These are phyloP conservation scores for Globisporangium nagaii DNA, from an alignment of 352 stramenopile species.

Conservation along the genomic window DNA sequence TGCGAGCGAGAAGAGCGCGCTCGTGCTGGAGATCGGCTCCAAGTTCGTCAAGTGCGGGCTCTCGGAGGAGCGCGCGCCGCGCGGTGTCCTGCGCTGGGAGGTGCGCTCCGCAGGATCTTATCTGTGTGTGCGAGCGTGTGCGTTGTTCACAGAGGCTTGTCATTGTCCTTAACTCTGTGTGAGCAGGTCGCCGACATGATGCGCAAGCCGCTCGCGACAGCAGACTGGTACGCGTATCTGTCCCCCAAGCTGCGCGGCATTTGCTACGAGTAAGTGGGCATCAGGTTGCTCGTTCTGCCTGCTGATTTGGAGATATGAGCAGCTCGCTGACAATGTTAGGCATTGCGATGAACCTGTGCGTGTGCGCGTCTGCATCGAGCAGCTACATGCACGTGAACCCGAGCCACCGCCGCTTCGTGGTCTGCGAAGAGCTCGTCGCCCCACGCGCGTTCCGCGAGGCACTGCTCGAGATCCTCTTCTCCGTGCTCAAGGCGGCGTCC, in stretches of 20 bases:
- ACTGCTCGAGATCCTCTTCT: slow-evolving; percentile 58
- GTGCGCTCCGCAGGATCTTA: slow-evolving; percentile 16
- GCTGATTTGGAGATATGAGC: too few relatives aligned
- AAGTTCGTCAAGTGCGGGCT: slow-evolving; percentile 68
- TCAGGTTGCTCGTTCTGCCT: too few relatives aligned
- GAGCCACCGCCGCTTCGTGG: slow-evolving; percentile 60
- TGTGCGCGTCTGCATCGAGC: too few relatives aligned
- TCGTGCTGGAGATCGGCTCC: slow-evolving; percentile 74
- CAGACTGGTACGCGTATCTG: slow-evolving; percentile 46
- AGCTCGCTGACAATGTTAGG: too few relatives aligned
- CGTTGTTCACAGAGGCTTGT: background rate
- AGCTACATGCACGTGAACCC: slow-evolving; percentile 72
- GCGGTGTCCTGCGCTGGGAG: slow-evolving; percentile 61
- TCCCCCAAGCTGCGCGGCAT: slow-evolving; percentile 49
- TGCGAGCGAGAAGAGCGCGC: slow-evolving; percentile 46
- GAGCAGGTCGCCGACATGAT: slow-evolving; percentile 55
- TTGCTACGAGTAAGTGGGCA: slow-evolving; percentile 63
- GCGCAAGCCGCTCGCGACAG: slow-evolving; percentile 17
- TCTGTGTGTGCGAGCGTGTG: background rate
- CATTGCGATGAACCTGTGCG: too few relatives aligned
- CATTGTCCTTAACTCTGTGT: background rate
- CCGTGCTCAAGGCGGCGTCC: slow-evolving; percentile 53
- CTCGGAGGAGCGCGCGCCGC: slow-evolving; percentile 69
- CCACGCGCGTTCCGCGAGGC: slow-evolving; percentile 57
- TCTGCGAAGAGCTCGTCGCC: slow-evolving; percentile 75